A percentile compares a stretch with the other conserved stretches of the same genome.
phyloP scores from a whole-genome alignment of 164 flowering plant genomes.

The Santalum album region DNA sequence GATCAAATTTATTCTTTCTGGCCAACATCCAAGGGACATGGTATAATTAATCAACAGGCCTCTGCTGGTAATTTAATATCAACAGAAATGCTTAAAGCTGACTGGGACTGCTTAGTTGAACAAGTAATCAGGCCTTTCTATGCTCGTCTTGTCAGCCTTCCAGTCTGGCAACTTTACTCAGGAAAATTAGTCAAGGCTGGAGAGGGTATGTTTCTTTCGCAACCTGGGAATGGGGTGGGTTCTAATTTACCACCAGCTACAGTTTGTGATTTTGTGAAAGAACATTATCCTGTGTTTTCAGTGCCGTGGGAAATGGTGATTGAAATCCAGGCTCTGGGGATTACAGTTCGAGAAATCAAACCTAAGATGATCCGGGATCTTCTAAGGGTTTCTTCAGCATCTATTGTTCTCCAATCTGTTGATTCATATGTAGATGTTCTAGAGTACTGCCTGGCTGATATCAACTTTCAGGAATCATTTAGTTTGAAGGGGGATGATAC shows the following conservation, averaged over 20 bases:
- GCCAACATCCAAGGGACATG: conserved; percentile 52
- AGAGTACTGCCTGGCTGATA: conserved; percentile 87
- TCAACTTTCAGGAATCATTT: conserved; percentile 34
- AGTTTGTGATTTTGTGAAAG: conserved; percentile 87
- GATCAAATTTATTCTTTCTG: conserved; percentile 71
- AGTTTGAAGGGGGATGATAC: conserved; percentile 14
- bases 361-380: conserved; percentile 97
- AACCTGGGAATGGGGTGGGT: conserved; percentile 57
- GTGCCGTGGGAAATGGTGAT: conserved; percentile 96
- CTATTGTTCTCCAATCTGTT: conserved; percentile 61
- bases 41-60: conserved; percentile 17
- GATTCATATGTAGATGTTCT: conserved; percentile 85
- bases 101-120: conserved; percentile 68
- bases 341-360: conserved; percentile 67
- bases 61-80: conserved; percentile 18
- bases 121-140: conserved; percentile 82
- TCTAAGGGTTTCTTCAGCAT: conserved; percentile 56
- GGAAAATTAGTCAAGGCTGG: conserved; percentile 81
- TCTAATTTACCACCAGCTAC: conserved; percentile 66
- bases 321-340: conserved; percentile 83
- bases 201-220: conserved; percentile 97
- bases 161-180: conserved; percentile 90
- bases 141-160: conserved; percentile 69
- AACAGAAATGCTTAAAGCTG: conserved; percentile 32
- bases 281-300: conserved; percentile 91